phyloP scores from a whole-genome alignment of 805 yeast species.

The Ascoidea asiatica region DNA sequence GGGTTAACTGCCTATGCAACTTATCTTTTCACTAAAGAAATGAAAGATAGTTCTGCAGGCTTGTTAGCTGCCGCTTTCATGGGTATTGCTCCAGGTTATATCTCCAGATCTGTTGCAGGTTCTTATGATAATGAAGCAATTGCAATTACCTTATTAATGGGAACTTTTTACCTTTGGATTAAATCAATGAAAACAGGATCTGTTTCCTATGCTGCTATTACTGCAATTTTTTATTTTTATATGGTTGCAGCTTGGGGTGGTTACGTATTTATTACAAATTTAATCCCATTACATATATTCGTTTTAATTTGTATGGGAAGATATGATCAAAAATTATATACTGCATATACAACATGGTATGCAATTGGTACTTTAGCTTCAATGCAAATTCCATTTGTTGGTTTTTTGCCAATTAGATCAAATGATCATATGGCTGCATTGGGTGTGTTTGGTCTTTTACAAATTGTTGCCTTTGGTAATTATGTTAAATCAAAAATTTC shows the following conservation, averaged over 20 bases:
- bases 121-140: conserved; percentile 98
- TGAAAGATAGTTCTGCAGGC: conserved; percentile 85
- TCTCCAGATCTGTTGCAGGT: conserved; percentile 97
- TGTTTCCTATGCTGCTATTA: conserved; percentile 64
- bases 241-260: conserved; percentile 99
- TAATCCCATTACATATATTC: conserved; percentile 91
- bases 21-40: conserved; percentile 74
- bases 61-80: conserved; percentile 85
- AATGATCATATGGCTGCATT: conserved; percentile 98
- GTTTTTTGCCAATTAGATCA: conserved; percentile 91
- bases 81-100: conserved; percentile 98
- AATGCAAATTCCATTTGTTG: conserved; percentile 99
- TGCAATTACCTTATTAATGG: conserved; percentile 91
- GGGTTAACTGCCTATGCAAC: conserved; percentile 87
- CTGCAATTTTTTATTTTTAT: conserved; percentile 87
- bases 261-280: conserved; percentile 93
- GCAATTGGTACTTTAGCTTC: conserved; percentile 95
- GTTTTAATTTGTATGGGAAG: conserved; percentile 90
- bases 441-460: conserved; percentile 92
- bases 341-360: conserved; percentile 94
- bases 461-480: conserved; percentile 76
- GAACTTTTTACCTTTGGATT: conserved; percentile 92
- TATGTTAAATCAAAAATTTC: conserved; percentile 68
- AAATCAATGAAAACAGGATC: conserved; percentile 88
- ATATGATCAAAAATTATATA: conserved; percentile 67